phyloP scores from a whole-genome alignment of 352 stramenopile genomes.

The Pythium vanterpoolii region DNA sequence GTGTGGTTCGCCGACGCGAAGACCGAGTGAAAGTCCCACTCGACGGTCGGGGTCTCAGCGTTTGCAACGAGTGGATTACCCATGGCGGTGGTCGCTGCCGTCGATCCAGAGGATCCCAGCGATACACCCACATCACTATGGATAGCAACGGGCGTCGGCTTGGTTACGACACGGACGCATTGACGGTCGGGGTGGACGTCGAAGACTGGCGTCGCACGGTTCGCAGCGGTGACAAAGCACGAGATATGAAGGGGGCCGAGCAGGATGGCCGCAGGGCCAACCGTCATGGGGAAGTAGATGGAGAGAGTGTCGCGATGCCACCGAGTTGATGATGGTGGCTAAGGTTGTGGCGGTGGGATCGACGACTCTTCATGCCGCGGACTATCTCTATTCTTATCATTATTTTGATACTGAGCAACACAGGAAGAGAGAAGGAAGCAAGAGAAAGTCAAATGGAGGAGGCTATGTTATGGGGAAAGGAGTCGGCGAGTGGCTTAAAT shows the following conservation, averaged over 20 bases:
- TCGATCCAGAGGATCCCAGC: not conserved
- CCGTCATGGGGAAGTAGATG: too few species aligned
- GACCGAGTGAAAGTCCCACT: constrained; percentile 62
- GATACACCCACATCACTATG: not conserved
- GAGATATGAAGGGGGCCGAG: constrained; percentile 55
- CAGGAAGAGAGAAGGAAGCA: not conserved
- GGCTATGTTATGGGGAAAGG: not conserved
- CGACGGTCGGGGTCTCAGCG: constrained; percentile 21
- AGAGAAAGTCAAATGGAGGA: not conserved
- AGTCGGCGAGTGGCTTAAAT: constrained; percentile 23
- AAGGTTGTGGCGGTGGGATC: not conserved
- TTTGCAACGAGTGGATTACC: not conserved
- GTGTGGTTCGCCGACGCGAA: constrained; percentile 52
- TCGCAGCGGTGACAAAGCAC: constrained; percentile 70
- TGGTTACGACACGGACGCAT: constrained; percentile 45
- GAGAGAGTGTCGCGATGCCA: too few species aligned
- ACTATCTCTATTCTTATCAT: constrained; percentile 5
- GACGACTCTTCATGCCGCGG: constrained; percentile 1
- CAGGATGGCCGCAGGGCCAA: constrained; percentile 14
- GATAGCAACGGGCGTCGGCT: constrained; percentile 3
- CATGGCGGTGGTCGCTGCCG: not conserved
- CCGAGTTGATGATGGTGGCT: too few species aligned
- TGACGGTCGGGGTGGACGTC: constrained; percentile 43
- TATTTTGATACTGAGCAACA: not conserved
- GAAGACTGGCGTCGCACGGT: constrained; percentile 59